Conservation (phyloP, 257 asterid genomes). For the Ilex aquifolium region DNA sequence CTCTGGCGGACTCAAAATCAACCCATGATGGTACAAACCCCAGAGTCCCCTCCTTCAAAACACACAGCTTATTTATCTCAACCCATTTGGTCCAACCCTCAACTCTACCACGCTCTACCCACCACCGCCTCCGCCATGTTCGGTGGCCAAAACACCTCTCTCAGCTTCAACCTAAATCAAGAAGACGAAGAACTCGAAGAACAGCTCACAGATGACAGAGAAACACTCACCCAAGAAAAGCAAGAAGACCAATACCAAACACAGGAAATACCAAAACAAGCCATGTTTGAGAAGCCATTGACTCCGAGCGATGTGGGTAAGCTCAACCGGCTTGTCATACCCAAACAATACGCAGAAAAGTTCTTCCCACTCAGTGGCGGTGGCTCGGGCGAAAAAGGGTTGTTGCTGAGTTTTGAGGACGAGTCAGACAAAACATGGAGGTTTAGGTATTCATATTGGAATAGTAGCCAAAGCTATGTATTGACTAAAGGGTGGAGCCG, state of each 20-base stretch:
- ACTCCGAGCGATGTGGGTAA: conserved; percentile 97
- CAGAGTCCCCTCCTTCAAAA: conserved; percentile 26
- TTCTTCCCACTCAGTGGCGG: conserved; percentile 57
- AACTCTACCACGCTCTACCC: conserved; percentile 1
- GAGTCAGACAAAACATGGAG: conserved; percentile 76
- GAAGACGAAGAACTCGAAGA: conserved; percentile 31
- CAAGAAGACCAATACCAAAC: neutral
- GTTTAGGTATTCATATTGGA: conserved; percentile 90
- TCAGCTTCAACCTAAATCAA: conserved; percentile 51
- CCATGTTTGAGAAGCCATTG: conserved; percentile 77
- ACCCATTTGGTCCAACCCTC: neutral
- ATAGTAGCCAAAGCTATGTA: conserved; percentile 92
- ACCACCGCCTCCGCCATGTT: conserved; percentile 4
- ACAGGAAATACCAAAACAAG: conserved; percentile 29
- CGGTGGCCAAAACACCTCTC: conserved; percentile 7
- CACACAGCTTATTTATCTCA: conserved; percentile 4
- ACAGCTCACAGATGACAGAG: neutral
- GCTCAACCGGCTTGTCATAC: conserved; percentile 90
- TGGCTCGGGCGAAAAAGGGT: conserved; percentile 52
- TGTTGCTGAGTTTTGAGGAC: conserved; percentile 71
- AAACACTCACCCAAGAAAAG: too few species aligned
- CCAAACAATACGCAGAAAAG: conserved; percentile 90
- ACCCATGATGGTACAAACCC: conserved; percentile 26
- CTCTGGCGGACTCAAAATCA: conserved; percentile 46
- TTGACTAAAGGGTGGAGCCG: conserved; percentile 97